Evolutionary conservation across 805 yeast species (phyloP).

Genomic region (Candida qinlingensis): DNA sequence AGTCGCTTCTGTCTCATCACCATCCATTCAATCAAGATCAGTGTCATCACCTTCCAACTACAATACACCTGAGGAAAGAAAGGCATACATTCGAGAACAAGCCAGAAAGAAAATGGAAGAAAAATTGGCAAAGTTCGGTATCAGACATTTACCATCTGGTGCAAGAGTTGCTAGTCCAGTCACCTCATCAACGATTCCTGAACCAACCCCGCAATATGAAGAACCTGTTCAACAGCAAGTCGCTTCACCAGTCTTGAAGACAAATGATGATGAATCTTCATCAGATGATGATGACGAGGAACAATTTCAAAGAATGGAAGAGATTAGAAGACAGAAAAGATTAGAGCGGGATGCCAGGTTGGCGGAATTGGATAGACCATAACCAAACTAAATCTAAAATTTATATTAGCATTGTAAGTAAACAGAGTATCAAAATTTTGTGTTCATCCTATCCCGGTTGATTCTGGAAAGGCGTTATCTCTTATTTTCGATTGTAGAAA

Average conservation of each 20-base stretch:
- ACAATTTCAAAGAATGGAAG: conserved; percentile 39
- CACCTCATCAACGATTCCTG: conserved; percentile 17
- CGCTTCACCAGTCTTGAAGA: conserved; percentile 13
- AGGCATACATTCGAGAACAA: conserved; percentile 75
- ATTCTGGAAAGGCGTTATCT: no score
- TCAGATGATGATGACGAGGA: conserved; percentile 37
- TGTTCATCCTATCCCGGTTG: no score
- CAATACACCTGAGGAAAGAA: conserved; percentile 56
- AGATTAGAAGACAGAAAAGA: conserved; percentile 38
- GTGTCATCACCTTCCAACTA: conserved; percentile 15
- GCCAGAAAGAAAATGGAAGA: conserved; percentile 78
- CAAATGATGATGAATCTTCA: conserved; percentile 9
- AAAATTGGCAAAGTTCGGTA: conserved; percentile 55
- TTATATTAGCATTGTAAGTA: no score
- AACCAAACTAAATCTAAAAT: conserved; percentile 3
- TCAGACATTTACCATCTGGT: conserved; percentile 28
- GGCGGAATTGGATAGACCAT: conserved; percentile 36
- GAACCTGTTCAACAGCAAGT: conserved; percentile 22
- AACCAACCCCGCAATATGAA: conserved; percentile 26
- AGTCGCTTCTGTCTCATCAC: background rate
- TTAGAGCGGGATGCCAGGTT: conserved; percentile 54
- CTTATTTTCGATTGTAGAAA: no score
- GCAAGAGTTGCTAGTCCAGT: background rate
- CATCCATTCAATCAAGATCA: conserved; percentile 15
- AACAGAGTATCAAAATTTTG: no score